These are phyloP conservation scores for Nyssa sinensis DNA, from an alignment of 148 eudicot species.

Conservation along the genomic window DNA sequence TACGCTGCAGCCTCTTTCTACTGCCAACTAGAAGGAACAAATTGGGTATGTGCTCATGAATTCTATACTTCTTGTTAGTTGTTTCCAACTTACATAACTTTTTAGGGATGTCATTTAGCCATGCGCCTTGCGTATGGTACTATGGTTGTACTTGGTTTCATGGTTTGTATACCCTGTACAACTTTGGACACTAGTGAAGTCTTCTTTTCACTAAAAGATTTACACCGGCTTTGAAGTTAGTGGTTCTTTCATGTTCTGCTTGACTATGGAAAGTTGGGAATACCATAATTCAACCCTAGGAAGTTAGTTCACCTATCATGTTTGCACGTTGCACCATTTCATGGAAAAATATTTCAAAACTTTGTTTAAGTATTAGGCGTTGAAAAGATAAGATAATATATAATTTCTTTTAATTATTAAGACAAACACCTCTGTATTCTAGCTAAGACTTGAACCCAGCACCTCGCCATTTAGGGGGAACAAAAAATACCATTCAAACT, in stretches of 20 bases:
- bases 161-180: neutral
- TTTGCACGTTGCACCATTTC: neutral
- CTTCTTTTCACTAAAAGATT: too few species aligned
- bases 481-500: too few species aligned
- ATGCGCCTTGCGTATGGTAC: neutral
- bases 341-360: neutral
- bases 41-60: constrained; percentile 24
- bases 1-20: constrained; percentile 33
- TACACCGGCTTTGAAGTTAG: neutral
- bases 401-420: too few species aligned
- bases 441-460: too few species aligned
- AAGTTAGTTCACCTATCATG: neutral
- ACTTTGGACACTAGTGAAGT: neutral
- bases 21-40: constrained; percentile 34
- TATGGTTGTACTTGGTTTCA: neutral
- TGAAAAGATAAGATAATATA: too few species aligned
- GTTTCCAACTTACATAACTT: neutral
- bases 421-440: too few species aligned
- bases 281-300: neutral
- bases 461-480: too few species aligned
- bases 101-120: neutral
- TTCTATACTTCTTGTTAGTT: neutral
- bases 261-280: neutral
- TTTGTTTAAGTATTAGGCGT: too few species aligned
- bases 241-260: neutral